These are phyloP conservation scores for Tolypocladium album DNA, from an alignment of 2,329 filamentous ascomycete species.

Conservation along the genomic window DNA sequence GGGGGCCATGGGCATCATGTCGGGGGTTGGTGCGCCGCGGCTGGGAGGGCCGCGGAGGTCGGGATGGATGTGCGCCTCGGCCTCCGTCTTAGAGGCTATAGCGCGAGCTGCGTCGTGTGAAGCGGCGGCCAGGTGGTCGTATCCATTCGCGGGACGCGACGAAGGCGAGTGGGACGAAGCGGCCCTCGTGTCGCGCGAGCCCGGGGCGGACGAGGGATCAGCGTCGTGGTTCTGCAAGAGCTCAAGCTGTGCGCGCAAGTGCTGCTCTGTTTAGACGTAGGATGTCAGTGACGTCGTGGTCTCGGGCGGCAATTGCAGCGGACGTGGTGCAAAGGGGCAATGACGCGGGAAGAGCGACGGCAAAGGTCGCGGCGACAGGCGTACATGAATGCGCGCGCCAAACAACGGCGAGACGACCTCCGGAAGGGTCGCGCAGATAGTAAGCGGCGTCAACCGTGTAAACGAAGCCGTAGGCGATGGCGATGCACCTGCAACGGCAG, in stretches of 20 bases:
- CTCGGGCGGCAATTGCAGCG: not conserved
- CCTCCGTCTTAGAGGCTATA: constrained; percentile 23
- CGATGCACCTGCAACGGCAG: not conserved
- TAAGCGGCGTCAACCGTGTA: not conserved
- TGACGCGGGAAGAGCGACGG: not conserved
- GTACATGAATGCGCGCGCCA: not conserved
- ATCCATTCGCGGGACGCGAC: constrained; percentile 32
- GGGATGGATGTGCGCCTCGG: constrained; percentile 37
- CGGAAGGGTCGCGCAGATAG: not conserved
- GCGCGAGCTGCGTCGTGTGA: constrained; percentile 23
- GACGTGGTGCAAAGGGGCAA: not conserved
- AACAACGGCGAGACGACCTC: not conserved
- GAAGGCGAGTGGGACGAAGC: constrained; percentile 17
- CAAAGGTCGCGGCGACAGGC: not conserved
- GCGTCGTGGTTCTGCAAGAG: constrained; percentile 29
- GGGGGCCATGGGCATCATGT: constrained; percentile 27
- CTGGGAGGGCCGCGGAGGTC: constrained; percentile 27
- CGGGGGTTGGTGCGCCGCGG: constrained; percentile 15
- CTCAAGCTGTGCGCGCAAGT: constrained; percentile 32
- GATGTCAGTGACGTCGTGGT: constrained; percentile 11
- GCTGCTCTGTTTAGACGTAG: constrained; percentile 22
- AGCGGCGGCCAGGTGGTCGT: constrained; percentile 26
- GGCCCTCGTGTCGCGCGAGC: constrained; percentile 18
- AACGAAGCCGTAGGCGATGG: not conserved
- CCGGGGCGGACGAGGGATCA: constrained; percentile 18